Base-by-base conservation (phyloP, 1,139 yeast genomes). In the Hyphopichia burtonii region DNA sequence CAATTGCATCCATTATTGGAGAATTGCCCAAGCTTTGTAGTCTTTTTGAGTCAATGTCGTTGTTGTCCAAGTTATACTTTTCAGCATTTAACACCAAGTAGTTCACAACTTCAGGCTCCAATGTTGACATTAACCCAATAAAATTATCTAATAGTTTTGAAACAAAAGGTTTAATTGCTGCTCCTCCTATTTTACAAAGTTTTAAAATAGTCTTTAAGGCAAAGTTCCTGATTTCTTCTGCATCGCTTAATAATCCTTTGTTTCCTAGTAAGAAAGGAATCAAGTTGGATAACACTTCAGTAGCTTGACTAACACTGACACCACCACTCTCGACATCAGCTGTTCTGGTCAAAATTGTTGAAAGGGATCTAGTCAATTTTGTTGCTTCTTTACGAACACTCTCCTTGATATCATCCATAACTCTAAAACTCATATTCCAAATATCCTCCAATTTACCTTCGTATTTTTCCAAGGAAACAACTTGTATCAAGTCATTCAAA, bases 371-470 rank as follows among this genome's bases (percentile, higher is more conserved):
- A 0, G 96, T 82, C 28, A 93, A 68, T 37, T 74, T 78, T 40
- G 75, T 65, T 10, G 96, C 98, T 41, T 89, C 95, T 44, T 79
- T 79, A 39, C 98, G 74, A 4, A 93, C 98, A 65, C 95, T 87
- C 39, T 89, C 97, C 58, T 93, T 93, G 45, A 93, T 89, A 65
- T 93, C 99, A 64, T 93, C 99, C 78, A 91, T 80, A 0, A 81
- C 80, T 55, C 99, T 76, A 66, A 93, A 91, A 42, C 94, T 82
- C 87, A 87, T 83, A 5, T 76, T 73, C 98, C 97, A 91, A 28
- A 93, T 80, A 5, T 80, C 80, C 45, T 86, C 86, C 42, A 88
- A 59, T 15, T 68, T 58, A 7, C 60, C 54, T 38, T 80, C 82
- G 52, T 85, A 86, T 9, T 60, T 65, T 11, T 74, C 80, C 34